Percentiles rank a stretch among this genome's conserved stretches.
These are phyloP conservation scores for Yamadazyma conglobata DNA, from an alignment of 1,139 yeast species.

Conservation along the genomic window DNA sequence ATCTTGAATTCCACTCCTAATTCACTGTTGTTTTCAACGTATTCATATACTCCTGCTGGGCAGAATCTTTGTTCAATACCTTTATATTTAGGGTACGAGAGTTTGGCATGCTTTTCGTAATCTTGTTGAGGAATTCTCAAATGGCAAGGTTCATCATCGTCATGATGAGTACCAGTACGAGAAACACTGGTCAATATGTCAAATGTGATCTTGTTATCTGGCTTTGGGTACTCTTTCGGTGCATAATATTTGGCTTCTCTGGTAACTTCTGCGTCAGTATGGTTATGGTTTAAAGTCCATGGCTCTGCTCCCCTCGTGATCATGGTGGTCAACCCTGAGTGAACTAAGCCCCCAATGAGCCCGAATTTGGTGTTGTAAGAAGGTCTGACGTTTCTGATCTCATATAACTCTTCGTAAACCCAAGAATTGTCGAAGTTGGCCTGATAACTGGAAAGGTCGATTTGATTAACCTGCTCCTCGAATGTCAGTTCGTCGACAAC, in stretches of 20 bases:
- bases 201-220: constrained; percentile 86
- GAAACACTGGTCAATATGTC: constrained; percentile 90
- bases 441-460: constrained; percentile 60
- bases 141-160: constrained; percentile 91
- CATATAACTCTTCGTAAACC: constrained; percentile 78
- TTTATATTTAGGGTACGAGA: constrained; percentile 67
- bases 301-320: constrained; percentile 76
- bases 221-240: constrained; percentile 88
- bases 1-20: constrained; percentile 82
- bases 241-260: constrained; percentile 58
- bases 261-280: constrained; percentile 72
- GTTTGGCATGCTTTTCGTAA: constrained; percentile 60
- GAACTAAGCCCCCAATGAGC: constrained; percentile 71
- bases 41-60: constrained; percentile 98
- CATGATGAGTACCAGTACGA: constrained; percentile 93
- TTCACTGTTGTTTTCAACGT: constrained; percentile 63
- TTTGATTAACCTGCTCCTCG: constrained; percentile 34
- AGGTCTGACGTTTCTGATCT: constrained; percentile 87
- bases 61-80: constrained; percentile 92
- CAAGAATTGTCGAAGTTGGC: constrained; percentile 68
- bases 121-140: constrained; percentile 76
- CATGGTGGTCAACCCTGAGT: constrained; percentile 83
- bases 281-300: constrained; percentile 75
- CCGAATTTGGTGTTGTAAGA: constrained; percentile 76
- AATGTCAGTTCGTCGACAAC: constrained; percentile 50